These are phyloP conservation scores for Cyclospora cayetanensis DNA, from an alignment of 169 alveolate genomes.

Conservation along the genomic window DNA sequence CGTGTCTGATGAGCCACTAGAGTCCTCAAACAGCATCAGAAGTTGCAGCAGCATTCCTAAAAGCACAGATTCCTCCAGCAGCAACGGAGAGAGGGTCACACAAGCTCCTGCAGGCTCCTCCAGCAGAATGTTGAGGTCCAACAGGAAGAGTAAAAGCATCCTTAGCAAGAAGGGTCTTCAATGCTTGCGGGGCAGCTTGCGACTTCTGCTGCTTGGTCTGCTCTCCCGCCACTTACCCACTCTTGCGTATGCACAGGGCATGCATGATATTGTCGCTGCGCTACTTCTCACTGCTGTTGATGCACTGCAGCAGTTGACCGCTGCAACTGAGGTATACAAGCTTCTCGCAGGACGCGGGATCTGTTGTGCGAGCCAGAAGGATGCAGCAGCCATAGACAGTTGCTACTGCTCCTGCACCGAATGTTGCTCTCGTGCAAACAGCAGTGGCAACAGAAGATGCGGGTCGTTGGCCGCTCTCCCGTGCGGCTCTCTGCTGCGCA, in stretches of 20 bases:
- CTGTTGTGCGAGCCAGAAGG: background rate
- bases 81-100: too few relatives aligned
- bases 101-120: too few relatives aligned
- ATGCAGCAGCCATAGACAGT: background rate
- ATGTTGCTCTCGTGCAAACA: background rate
- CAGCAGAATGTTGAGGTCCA: too few relatives aligned
- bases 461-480: background rate
- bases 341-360: background rate
- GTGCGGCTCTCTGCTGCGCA: background rate
- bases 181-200: background rate
- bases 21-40: background rate
- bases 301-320: conserved; percentile 12
- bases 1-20: background rate
- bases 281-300: background rate
- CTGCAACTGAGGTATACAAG: conserved; percentile 1
- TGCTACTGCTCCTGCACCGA: background rate
- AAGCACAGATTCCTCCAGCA: too few relatives aligned
- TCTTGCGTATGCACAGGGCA: conserved; percentile 27
- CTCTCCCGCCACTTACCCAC: background rate
- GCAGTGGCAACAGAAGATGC: background rate
- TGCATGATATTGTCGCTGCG: conserved; percentile 32
- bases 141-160: background rate
- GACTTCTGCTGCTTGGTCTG: conserved; percentile 29
- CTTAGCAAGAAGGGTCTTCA: background rate
- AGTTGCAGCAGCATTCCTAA: background rate